Evolutionary conservation across 164 flowering plant genomes (phyloP).

Genomic region (Magnolia changhungtana): DNA sequence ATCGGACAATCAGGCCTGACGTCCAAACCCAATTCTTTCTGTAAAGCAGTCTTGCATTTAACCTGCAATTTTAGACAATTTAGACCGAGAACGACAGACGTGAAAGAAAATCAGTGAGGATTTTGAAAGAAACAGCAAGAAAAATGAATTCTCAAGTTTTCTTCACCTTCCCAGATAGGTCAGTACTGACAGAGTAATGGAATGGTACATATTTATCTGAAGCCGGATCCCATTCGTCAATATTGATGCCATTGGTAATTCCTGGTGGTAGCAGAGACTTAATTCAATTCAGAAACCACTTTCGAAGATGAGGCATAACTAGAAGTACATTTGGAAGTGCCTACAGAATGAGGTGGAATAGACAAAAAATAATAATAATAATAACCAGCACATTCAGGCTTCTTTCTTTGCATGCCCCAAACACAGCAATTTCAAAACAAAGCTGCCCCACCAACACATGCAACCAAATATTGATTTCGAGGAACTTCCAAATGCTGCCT

Average conservation of each 20-base stretch:
- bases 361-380: not conserved
- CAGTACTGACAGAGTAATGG: too few relatives aligned
- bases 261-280: too few relatives aligned
- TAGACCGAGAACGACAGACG: too few relatives aligned
- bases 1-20: too few relatives aligned
- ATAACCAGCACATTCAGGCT: not conserved
- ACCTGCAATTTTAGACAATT: too few relatives aligned
- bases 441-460: not conserved
- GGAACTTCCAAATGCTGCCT: not conserved
- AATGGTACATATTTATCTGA: too few relatives aligned
- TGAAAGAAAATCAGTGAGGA: too few relatives aligned
- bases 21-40: too few relatives aligned
- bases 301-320: not conserved
- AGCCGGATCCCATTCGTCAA: too few relatives aligned
- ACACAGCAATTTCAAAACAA: not conserved
- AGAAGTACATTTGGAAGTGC: not conserved
- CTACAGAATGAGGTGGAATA: not conserved
- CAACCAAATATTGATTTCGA: too few relatives aligned
- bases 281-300: not conserved
- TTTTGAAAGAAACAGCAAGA: not conserved
- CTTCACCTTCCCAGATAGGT: slow-evolving; percentile 85
- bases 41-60: too few relatives aligned
- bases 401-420: not conserved
- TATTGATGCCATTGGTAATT: too few relatives aligned
- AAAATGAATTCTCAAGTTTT: not conserved